phyloP scores from a whole-genome alignment of 179 eudicot genomes.

The Dionaea muscipula region DNA sequence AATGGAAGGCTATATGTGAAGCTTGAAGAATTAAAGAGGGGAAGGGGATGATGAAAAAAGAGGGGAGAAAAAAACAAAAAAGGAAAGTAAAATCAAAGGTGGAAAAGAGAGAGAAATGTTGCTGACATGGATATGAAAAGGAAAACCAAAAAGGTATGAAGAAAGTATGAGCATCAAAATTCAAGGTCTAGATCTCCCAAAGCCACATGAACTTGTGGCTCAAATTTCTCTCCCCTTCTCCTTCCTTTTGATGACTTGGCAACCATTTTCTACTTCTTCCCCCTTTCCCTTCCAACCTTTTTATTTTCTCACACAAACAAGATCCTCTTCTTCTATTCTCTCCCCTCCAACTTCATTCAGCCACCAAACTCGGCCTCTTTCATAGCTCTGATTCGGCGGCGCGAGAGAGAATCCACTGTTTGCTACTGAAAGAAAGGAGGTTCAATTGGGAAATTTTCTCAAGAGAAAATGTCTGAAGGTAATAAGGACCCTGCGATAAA shows the following conservation, averaged over 20 bases:
- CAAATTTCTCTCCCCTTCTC: constrained; percentile 12
- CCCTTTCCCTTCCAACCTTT: not conserved
- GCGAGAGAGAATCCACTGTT: not conserved
- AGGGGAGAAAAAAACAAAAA: not conserved
- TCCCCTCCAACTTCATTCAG: constrained; percentile 1
- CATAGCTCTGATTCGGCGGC: not conserved
- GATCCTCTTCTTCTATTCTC: not conserved
- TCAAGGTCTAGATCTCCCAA: constrained; percentile 10
- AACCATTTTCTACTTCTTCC: not conserved
- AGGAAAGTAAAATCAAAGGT: not conserved
- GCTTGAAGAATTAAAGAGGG: not conserved
- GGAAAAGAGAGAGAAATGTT: not conserved
- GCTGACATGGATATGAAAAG: constrained; percentile 23
- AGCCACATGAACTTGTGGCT: constrained; percentile 43
- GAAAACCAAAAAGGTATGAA: constrained; percentile 10
- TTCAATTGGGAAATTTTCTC: not conserved
- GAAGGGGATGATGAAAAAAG: not conserved
- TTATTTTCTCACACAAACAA: not conserved
- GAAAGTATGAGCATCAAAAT: constrained; percentile 14
- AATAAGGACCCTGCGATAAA: constrained; percentile 41
- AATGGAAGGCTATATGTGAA: not conserved
- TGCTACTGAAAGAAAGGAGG: not conserved
- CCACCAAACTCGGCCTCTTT: not conserved
- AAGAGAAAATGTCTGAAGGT: constrained; percentile 25
- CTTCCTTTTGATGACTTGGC: constrained; percentile 28